Evolutionary conservation across 2,329 filamentous ascomycete species (phyloP).

Genomic region (Fonsecaea nubica): DNA sequence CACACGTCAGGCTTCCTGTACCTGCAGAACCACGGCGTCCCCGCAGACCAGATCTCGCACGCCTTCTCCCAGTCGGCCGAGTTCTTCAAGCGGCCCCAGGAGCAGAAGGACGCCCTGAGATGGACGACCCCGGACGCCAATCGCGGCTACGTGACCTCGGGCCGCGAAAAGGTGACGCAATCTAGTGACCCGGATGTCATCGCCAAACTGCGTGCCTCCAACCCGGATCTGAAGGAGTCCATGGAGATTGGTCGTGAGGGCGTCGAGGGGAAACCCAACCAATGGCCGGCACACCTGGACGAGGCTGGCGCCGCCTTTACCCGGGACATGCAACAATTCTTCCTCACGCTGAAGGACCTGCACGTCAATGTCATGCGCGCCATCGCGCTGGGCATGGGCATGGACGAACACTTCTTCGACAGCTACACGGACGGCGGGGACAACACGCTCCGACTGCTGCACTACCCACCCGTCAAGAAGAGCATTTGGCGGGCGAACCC

Average conservation of each 20-base stretch:
- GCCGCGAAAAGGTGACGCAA: conserved; percentile 74
- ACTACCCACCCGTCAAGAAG: conserved; percentile 74
- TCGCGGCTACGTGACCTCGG: conserved; percentile 73
- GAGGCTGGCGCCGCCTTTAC: conserved; percentile 69
- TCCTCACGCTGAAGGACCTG: conserved; percentile 73
- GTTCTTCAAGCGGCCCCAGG: conserved; percentile 71
- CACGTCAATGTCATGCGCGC: conserved; percentile 82
- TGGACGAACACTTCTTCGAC: conserved; percentile 78
- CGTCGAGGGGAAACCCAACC: conserved; percentile 71
- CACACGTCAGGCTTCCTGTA: conserved; percentile 89
- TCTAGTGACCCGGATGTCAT: conserved; percentile 64
- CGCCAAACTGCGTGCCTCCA: conserved; percentile 61
- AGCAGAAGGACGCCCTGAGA: conserved; percentile 68
- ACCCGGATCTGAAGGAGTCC: conserved; percentile 62
- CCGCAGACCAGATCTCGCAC: conserved; percentile 62
- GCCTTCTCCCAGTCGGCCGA: conserved; percentile 71
- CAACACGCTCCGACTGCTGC: conserved; percentile 75
- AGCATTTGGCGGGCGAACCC: conserved; percentile 70
- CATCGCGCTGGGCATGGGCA: conserved; percentile 79
- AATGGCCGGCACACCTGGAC: conserved; percentile 68
- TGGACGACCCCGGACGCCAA: conserved; percentile 78
- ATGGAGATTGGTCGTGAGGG: conserved; percentile 68
- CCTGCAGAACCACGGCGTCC: conserved; percentile 78
- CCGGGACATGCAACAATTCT: conserved; percentile 75
- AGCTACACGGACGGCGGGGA: conserved; percentile 71